Percentiles rank a stretch among this genome's conserved stretches.
Evolutionary conservation across 2,329 filamentous ascomycete species (phyloP).

Genomic region (Colletotrichum magnum): DNA sequence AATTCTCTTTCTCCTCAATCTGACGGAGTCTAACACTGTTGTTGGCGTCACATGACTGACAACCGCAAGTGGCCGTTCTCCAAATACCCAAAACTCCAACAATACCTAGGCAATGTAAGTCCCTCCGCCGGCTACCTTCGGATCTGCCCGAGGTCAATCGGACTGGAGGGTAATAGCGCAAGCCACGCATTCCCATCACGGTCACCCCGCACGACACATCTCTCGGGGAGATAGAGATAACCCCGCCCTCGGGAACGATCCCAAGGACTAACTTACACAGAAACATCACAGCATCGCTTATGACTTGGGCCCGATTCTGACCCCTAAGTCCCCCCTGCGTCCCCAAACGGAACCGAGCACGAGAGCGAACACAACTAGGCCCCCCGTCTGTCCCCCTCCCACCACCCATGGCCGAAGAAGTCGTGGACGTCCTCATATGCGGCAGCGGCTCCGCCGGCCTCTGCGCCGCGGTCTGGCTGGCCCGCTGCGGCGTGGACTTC

Average conservation of each 20-base stretch:
- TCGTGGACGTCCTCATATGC: slow-evolving; percentile 31
- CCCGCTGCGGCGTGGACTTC: slow-evolving; percentile 55
- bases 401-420: slow-evolving; percentile 35
- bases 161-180: too few relatives aligned
- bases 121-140: too few relatives aligned
- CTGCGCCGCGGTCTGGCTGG: slow-evolving; percentile 60
- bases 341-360: not conserved
- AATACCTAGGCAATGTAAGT: too few relatives aligned
- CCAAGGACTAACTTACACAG: not conserved
- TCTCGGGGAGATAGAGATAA: slow-evolving; percentile 9
- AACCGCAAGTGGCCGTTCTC: too few relatives aligned
- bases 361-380: not conserved
- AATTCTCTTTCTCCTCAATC: too few relatives aligned
- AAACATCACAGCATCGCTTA: not conserved
- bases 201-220: slow-evolving; percentile 11
- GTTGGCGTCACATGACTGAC: too few relatives aligned
- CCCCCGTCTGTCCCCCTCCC: not conserved
- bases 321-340: too few relatives aligned
- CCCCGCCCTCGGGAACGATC: slow-evolving; percentile 9
- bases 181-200: too few relatives aligned
- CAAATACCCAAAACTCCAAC: too few relatives aligned
- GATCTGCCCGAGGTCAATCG: too few relatives aligned
- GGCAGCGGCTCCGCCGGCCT: slow-evolving; percentile 52
- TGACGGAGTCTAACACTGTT: too few relatives aligned
- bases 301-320: not conserved